Base-by-base conservation (phyloP, 176 grass and related monocot species). In the Paspalum vaginatum region DNA sequence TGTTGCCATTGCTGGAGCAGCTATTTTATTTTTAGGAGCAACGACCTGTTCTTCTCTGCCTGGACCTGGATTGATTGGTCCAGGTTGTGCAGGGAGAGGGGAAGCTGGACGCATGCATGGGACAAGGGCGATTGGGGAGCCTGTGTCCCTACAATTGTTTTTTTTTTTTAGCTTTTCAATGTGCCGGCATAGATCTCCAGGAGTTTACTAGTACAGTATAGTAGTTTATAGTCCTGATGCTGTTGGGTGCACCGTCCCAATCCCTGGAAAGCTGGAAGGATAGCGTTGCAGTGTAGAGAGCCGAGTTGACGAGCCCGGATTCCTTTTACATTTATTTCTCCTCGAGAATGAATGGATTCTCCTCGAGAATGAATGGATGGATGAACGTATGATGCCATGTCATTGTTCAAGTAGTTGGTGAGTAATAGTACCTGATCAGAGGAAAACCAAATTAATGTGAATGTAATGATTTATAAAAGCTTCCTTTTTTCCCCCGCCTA, bases 161-260 rank as follows among this genome's bases (percentile, higher is more conserved):
- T 67, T 47, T 32, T 11, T 49, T 67, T 47, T 67, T 67, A 67
- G 11, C 17, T 75, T 83, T 54, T 10, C 13, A 7, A 10, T 5
- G 9, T 57, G 71, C 63, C 48, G 20, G 16, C 47, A 20, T 54
- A 64, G 70, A 83, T 75, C 70, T 75, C 46, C 20, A 66, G 6
- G 60, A 26, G 59, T 72, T 72, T 17, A 50, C 61, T 72, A n/a
- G n/a, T n/a, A n/a, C n/a, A n/a, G n/a, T n/a, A 22, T 70, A 8
- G 61, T 70, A 58, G n/a, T n/a, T 51, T 25, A 32, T 32, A 3
- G 14, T 9, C 45, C 13, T 11, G 68, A 42, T 53, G 17, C 79
- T 9, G 6, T 20, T 40, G 16, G 26, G 14, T 63, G n/a, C 5
- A 12, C 9, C 4, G 2, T 8, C 17, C 20, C 10, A 0, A 8